Evolutionary conservation across 2,329 filamentous ascomycete species (phyloP), one percentile per base, ranked within the genome.

Genomic region (Clonostachys rosea): DNA sequence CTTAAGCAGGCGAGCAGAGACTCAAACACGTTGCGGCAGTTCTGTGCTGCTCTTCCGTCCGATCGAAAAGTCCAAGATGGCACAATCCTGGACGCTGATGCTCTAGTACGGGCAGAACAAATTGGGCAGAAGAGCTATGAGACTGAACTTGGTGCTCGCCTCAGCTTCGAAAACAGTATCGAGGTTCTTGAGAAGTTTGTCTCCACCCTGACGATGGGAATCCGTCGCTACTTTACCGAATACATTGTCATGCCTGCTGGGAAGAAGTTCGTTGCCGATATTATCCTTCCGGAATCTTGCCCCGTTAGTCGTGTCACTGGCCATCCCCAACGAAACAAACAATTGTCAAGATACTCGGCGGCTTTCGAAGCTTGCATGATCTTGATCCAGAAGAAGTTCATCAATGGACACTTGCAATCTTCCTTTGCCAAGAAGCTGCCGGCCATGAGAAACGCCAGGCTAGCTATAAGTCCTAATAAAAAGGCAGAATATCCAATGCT

Each of bases 311-410:
- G 80, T 33, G 75, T 80, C 6, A 73, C 75, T 12, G 92, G 94
- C 6, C 72, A 69, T 8, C 68, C 81, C 1, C 81, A 85, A 47
- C 62, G 72, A 8, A 88, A 77, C 48, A 97, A 96, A 64, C 75
- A 83, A 33, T 68, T 86, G 16, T 92, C 94, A 5, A 95, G 94
- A 63, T 89, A 89, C 53, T 89, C 91, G 0, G 92, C 91, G 4
- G 92, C 94, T 1, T 97, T 92, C 61, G 81, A 91, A 58, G 81
- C 87, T 44, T 96, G 91, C 58, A 62, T 90, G 2, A 62, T 82
- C 51, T 74, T 99, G 14, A 74, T 85, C 43, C 73, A 80, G 49
- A 76, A 78, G 46, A 78, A 79, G 3, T 82, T 86, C 50, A 72
- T 99, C 6, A 81, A 96, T 59, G 76, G 83, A 1, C 72, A 90